Evolutionary conservation across 345 rosid species (phyloP), one percentile per base, ranked within the genome.

Genomic region (Arabidopsis thaliana): DNA sequence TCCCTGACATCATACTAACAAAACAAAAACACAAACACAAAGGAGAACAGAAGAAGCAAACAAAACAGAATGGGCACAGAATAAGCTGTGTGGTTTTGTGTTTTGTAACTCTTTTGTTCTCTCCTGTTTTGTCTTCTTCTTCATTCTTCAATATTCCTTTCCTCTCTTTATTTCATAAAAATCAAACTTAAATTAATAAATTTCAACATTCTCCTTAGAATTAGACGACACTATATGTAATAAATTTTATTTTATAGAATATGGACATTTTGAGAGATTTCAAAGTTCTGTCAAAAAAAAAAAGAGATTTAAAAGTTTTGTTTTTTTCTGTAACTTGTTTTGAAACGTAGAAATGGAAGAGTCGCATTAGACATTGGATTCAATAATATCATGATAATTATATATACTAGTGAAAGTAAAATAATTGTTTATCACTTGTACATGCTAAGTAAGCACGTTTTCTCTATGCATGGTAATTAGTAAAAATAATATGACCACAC

Each of bases 71-170:
- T 77, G 80, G 80, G 78, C 79, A 76, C 77, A 59, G 88, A 74
- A 74, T 78, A 77, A 80, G 81, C 81, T 77, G 73, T 77, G 75
- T 69, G 63, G 61, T 77, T 77, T 77, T 65, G 77, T 69, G 76
- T 65, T 71, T 61, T 82, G 64, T 34, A 58, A 65, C 78, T 42
- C 57, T 83, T 72, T 78, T 85, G 96, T 93, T 92, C 86, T 87
- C 84, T 85, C 71, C 75, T 80, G 77, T 65, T 71, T 86, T 93
- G 98, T 91, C 92, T 80, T 87, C 80, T 85, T 86, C 88, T 83
- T 38, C 41, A 44, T 65, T 68, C 83, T 72, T 74, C 60, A 52
- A 71, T 85, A 89, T 87, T 86, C 91, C 79, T 78, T 69, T 24
- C 57, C 65, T 61, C 71, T 67, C 77, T 80, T 73, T 34, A 50